A percentile compares a stretch with the other conserved stretches of the same genome.
phyloP scores from a whole-genome alignment of 331 rosid species.

The Phaseolus coccineus region DNA sequence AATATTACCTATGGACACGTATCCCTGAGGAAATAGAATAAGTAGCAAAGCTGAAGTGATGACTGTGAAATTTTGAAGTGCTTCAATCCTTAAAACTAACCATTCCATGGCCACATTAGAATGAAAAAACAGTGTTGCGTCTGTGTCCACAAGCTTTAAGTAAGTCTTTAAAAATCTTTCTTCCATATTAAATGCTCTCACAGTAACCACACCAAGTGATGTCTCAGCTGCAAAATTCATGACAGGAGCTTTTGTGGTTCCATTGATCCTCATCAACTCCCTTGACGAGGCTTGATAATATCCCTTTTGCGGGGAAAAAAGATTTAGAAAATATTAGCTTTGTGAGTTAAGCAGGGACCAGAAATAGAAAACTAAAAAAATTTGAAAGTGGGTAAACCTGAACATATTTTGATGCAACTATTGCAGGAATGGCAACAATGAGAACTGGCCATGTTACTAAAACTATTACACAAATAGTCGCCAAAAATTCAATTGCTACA shows the following conservation, averaged over 20 bases:
- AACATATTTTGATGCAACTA: conserved; percentile 60
- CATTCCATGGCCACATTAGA: conserved; percentile 76
- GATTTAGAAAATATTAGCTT: not conserved
- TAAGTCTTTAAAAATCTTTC: conserved; percentile 65
- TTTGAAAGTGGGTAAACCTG: conserved; percentile 41
- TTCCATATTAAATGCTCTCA: conserved; percentile 73
- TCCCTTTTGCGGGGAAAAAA: conserved; percentile 43
- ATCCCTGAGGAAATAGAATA: conserved; percentile 66
- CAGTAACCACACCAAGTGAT: conserved; percentile 77
- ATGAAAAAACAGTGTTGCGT: conserved; percentile 73
- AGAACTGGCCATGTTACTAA: conserved; percentile 88
- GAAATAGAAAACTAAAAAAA: conserved; percentile 9
- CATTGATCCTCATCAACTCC: conserved; percentile 81
- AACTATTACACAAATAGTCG: conserved; percentile 59
- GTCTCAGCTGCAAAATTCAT: conserved; percentile 87
- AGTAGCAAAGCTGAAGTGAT: conserved; percentile 70
- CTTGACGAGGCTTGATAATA: conserved; percentile 80
- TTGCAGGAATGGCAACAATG: conserved; percentile 65
- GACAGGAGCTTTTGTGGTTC: conserved; percentile 92
- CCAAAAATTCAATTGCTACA: conserved; percentile 46
- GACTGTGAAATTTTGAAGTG: conserved; percentile 74
- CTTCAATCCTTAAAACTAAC: conserved; percentile 73
- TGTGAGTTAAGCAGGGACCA: conserved; percentile 13
- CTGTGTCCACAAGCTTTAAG: conserved; percentile 72
- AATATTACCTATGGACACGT: conserved; percentile 61